These are phyloP conservation scores for Blastocystis sp. DNA, from an alignment of 352 stramenopile genomes.

Conservation along the genomic window DNA sequence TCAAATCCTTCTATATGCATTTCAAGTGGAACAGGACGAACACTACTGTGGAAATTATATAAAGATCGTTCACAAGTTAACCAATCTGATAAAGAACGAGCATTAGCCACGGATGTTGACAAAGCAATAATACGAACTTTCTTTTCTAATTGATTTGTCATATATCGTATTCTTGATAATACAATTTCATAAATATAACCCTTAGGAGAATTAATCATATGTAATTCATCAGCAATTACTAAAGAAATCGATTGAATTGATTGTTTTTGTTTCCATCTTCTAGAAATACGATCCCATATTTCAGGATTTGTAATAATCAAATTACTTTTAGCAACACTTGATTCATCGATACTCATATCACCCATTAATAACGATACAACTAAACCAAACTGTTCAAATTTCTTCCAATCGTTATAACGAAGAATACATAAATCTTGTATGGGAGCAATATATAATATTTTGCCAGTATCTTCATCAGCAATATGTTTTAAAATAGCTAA, in stretches of 20 bases:
- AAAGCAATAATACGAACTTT: constrained; percentile 76
- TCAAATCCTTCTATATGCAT: constrained; percentile 91
- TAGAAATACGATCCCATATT: constrained; percentile 78
- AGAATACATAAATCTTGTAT: constrained; percentile 57
- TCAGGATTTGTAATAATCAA: constrained; percentile 76
- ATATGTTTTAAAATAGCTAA: constrained; percentile 81
- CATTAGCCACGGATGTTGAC: constrained; percentile 84
- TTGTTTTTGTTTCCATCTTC: constrained; percentile 9
- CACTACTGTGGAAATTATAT: constrained; percentile 83
- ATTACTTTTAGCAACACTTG: constrained; percentile 63
- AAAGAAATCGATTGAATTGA: constrained; percentile 48
- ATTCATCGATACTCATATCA: constrained; percentile 72
- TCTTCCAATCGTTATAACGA: constrained; percentile 49
- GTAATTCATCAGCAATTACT: constrained; percentile 82
- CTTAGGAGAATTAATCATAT: constrained; percentile 73
- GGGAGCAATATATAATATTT: constrained; percentile 50
- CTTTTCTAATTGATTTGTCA: constrained; percentile 52
- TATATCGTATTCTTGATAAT: constrained; percentile 86
- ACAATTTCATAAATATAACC: constrained; percentile 83
- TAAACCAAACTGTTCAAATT: constrained; percentile 48
- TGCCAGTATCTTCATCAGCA: constrained; percentile 43
- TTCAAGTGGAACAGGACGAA: constrained; percentile 77
- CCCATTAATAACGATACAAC: constrained; percentile 70
- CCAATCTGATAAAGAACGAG: constrained; percentile 86
- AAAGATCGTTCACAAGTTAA: constrained; percentile 71